Percentiles rank a stretch among this genome's conserved stretches.
These are phyloP conservation scores for Scenedesmus sp. DNA, from an alignment of 163 green algal species.

Conservation along the genomic window DNA sequence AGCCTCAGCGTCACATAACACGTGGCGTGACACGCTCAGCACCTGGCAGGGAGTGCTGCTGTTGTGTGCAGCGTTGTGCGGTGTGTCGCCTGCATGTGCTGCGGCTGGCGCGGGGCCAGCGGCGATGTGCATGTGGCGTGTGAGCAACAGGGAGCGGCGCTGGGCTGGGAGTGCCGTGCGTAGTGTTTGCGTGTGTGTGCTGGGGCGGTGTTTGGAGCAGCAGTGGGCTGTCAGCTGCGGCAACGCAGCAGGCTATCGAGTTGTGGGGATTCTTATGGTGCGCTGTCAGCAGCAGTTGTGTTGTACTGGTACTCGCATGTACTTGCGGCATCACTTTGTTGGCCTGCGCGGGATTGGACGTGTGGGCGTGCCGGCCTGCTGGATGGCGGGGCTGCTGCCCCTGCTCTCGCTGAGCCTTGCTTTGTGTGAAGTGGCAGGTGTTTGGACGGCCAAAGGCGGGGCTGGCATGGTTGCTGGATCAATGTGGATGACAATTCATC, in stretches of 20 bases:
- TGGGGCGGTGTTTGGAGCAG: too few species aligned
- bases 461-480: background rate
- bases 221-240: background rate
- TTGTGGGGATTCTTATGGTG: background rate
- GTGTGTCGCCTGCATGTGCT: background rate
- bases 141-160: background rate
- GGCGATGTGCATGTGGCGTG: background rate
- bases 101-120: background rate
- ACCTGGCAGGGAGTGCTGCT: background rate
- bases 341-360: background rate
- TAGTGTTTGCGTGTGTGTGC: background rate
- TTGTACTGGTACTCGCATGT: background rate
- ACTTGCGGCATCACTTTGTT: background rate
- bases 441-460: background rate
- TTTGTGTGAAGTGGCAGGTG: background rate
- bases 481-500: background rate
- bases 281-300: background rate
- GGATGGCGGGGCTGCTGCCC: background rate
- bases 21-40: background rate
- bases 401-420: background rate
- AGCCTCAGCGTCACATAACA: conserved; percentile 34
- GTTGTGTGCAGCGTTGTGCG: background rate
- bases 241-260: background rate
- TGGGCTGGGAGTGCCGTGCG: background rate
- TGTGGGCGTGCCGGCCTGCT: too few species aligned